Percentiles rank a stretch among this genome's conserved stretches.
These are phyloP conservation scores for Fraxinus excelsior DNA, from an alignment of 257 asterid species.

Conservation along the genomic window DNA sequence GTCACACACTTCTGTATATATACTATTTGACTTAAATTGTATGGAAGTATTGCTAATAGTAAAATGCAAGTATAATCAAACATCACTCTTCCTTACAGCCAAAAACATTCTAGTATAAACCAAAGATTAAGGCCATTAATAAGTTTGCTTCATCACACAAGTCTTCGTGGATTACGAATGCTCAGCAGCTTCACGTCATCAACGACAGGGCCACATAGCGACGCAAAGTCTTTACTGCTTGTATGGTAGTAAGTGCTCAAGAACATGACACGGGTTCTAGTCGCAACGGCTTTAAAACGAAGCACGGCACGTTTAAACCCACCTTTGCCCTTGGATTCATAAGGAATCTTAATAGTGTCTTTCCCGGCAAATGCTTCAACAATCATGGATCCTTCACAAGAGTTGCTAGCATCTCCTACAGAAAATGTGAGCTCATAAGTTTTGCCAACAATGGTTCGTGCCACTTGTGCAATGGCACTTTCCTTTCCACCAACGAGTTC, in stretches of 20 bases:
- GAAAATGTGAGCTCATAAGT: slow-evolving; percentile 69
- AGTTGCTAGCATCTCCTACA: slow-evolving; percentile 91
- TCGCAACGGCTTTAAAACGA: slow-evolving; percentile 62
- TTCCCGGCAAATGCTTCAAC: slow-evolving; percentile 91
- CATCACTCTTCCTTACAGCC: neutral
- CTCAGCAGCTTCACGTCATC: slow-evolving; percentile 82
- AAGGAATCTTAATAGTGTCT: slow-evolving; percentile 73
- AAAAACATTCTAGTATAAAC: neutral
- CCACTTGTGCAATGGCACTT: slow-evolving; percentile 90
- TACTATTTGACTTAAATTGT: neutral
- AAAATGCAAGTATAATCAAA: neutral
- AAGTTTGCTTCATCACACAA: slow-evolving; percentile 33
- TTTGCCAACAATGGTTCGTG: slow-evolving; percentile 65
- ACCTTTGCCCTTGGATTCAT: slow-evolving; percentile 83
- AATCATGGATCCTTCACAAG: slow-evolving; percentile 89
- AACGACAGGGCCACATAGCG: slow-evolving; percentile 94
- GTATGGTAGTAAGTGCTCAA: slow-evolving; percentile 83
- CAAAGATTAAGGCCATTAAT: neutral
- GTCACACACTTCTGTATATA: neutral
- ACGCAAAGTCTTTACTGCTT: slow-evolving; percentile 82
- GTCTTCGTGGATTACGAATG: slow-evolving; percentile 57
- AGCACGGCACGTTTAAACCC: slow-evolving; percentile 83
- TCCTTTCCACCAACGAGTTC: slow-evolving; percentile 96
- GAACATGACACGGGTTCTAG: slow-evolving; percentile 76
- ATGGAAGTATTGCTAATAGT: neutral